Conservation (phyloP, 164 flowering plant species). For the Nymphaea colorata region DNA sequence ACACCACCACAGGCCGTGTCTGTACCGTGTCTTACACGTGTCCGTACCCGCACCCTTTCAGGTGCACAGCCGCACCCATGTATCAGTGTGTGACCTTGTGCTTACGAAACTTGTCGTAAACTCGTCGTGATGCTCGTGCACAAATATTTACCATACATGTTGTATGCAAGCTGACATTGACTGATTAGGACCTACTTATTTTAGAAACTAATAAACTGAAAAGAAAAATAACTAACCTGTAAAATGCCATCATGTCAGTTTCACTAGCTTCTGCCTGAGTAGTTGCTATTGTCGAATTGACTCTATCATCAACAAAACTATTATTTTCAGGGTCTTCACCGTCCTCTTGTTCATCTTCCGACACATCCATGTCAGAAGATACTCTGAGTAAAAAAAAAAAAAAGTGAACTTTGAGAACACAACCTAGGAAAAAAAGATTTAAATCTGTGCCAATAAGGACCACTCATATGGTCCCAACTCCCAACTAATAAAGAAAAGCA, state of each 20-base stretch:
- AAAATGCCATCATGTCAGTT: constrained; percentile 79
- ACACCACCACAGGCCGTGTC: too few relatives aligned
- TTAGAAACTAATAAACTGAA: too few relatives aligned
- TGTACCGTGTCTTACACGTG: too few relatives aligned
- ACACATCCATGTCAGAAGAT: constrained; percentile 51
- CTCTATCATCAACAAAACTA: constrained; percentile 82
- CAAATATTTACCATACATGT: too few relatives aligned
- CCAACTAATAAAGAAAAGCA: background rate
- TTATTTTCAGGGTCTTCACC: constrained; percentile 36
- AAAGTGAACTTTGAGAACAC: background rate
- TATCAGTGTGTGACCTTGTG: too few relatives aligned
- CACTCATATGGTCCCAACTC: background rate
- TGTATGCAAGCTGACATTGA: too few relatives aligned
- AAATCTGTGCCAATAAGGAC: background rate
- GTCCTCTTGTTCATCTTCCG: constrained; percentile 50
- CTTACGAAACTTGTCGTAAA: too few relatives aligned
- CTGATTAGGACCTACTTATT: too few relatives aligned
- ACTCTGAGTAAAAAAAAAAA: constrained; percentile 31
- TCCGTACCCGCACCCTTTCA: too few relatives aligned
- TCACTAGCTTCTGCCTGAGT: constrained; percentile 36
- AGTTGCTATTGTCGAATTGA: constrained; percentile 28
- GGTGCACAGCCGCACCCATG: too few relatives aligned
- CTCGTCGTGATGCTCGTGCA: too few relatives aligned
- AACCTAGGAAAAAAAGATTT: background rate
- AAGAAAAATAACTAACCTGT: constrained; percentile 42